A percentile compares a stretch with the other conserved stretches of the same genome.
These are phyloP conservation scores for Amanita phalloides DNA, from an alignment of 768 basidiomycete species.

Conservation along the genomic window DNA sequence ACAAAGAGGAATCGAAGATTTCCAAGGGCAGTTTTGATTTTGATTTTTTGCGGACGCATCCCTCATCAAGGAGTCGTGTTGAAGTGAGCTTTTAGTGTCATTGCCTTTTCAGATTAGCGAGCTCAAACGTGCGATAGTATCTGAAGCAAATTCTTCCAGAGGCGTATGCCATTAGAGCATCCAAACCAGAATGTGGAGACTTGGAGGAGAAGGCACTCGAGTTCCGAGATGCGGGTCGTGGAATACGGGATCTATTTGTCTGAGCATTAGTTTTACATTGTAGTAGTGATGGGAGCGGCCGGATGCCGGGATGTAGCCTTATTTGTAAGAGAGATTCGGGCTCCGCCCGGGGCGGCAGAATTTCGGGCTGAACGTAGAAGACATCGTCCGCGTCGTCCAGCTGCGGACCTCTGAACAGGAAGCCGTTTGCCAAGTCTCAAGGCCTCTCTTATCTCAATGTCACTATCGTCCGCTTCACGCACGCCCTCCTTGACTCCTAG, in stretches of 20 bases:
- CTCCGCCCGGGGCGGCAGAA: not conserved
- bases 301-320: not conserved
- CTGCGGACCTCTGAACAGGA: not conserved
- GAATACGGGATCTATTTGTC: not conserved
- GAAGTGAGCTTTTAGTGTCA: constrained; percentile 33
- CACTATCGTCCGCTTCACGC: constrained; percentile 1
- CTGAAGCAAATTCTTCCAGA: constrained; percentile 47
- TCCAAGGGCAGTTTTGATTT: constrained; percentile 16
- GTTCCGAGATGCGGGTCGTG: constrained; percentile 16
- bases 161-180: constrained; percentile 41
- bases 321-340: not conserved
- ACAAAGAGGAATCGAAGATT: constrained; percentile 37
- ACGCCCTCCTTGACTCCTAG: constrained; percentile 4
- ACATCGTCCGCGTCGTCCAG: not conserved
- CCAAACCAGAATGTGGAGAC: constrained; percentile 43
- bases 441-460: not conserved
- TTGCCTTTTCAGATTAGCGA: not conserved
- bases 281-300: not conserved
- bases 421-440: not conserved
- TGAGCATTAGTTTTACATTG: no score
- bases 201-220: constrained; percentile 25
- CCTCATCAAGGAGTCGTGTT: constrained; percentile 59
- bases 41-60: constrained; percentile 78
- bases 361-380: constrained; percentile 1
- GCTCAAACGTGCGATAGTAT: constrained; percentile 20